Conservation (phyloP, 1,284 basidiomycete genomes). For the Somion occarium region DNA sequence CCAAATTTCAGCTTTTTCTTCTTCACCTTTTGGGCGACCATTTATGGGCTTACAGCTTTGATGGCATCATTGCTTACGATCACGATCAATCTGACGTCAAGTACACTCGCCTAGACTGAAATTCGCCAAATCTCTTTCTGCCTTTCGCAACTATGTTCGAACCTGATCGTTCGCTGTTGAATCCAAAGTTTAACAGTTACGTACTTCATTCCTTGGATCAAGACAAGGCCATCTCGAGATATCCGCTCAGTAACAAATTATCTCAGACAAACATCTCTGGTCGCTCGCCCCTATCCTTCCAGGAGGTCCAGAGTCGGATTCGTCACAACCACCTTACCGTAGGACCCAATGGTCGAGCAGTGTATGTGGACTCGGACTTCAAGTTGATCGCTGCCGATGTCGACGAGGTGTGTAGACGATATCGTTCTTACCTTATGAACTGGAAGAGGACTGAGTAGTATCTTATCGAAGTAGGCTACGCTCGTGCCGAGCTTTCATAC, state of each 20-base stretch:
- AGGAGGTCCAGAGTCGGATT: slow-evolving; percentile 81
- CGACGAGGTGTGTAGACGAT: slow-evolving; percentile 53
- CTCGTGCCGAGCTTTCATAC: slow-evolving; percentile 49
- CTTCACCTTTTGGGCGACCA: too few species aligned
- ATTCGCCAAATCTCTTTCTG: too few species aligned
- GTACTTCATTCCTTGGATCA: slow-evolving; percentile 60
- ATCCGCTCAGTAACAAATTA: slow-evolving; percentile 44
- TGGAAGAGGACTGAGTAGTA: background rate
- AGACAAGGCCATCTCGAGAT: slow-evolving; percentile 47
- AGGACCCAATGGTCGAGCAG: slow-evolving; percentile 38
- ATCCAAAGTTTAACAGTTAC: slow-evolving; percentile 83
- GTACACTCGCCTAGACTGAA: too few species aligned
- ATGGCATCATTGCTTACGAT: too few species aligned
- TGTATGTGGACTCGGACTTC: slow-evolving; percentile 71
- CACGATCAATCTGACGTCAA: too few species aligned
- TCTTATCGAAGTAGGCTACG: slow-evolving; percentile 40
- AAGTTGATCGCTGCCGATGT: slow-evolving; percentile 61
- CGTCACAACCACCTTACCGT: slow-evolving; percentile 78
- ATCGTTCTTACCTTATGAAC: background rate
- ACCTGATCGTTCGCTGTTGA: slow-evolving; percentile 49
- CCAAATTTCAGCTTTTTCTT: too few species aligned
- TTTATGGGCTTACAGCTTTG: too few species aligned
- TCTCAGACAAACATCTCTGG: slow-evolving; percentile 62
- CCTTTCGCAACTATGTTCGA: slow-evolving; percentile 31
- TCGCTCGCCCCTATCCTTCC: slow-evolving; percentile 59